Conservation (phyloP, 2,329 filamentous ascomycete genomes). For the Sarocladium strictum region DNA sequence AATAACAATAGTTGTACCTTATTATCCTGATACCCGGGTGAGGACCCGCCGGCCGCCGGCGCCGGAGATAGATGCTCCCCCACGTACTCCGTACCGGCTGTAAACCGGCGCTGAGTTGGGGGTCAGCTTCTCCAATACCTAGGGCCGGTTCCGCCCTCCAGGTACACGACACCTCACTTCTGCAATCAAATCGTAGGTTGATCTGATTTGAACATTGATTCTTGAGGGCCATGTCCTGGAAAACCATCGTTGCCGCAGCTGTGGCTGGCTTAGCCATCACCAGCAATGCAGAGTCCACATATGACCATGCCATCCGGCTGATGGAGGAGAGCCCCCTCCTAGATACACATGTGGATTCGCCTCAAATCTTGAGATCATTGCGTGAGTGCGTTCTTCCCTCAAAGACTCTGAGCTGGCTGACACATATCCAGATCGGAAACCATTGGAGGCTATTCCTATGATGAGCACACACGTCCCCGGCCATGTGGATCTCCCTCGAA, state of each 20-base stretch:
- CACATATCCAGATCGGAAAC: background rate
- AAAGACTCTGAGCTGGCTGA: background rate
- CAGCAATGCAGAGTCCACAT: background rate
- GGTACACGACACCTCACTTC: too few relatives aligned
- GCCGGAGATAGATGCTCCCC: background rate
- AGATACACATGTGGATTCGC: conserved; percentile 1
- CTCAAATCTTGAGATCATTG: conserved; percentile 3
- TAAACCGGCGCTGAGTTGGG: background rate
- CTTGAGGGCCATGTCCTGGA: background rate
- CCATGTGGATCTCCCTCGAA: conserved; percentile 75
- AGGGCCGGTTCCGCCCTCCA: too few relatives aligned
- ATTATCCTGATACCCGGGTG: background rate
- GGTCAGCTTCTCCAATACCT: background rate
- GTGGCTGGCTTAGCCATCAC: background rate
- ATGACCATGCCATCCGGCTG: conserved; percentile 1
- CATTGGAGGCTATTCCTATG: conserved; percentile 3
- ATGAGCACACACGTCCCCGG: conserved; percentile 33
- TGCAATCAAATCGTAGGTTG: too few relatives aligned
- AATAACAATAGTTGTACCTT: too few relatives aligned
- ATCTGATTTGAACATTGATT: too few relatives aligned
- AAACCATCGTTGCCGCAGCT: background rate
- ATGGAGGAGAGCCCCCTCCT: conserved; percentile 5
- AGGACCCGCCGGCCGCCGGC: background rate
- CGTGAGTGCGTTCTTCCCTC: background rate
- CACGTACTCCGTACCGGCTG: conserved; percentile 1